Evolutionary conservation across 495 filamentous ascomycete genomes (phyloP).

Genomic region (Penicillium canariense): DNA sequence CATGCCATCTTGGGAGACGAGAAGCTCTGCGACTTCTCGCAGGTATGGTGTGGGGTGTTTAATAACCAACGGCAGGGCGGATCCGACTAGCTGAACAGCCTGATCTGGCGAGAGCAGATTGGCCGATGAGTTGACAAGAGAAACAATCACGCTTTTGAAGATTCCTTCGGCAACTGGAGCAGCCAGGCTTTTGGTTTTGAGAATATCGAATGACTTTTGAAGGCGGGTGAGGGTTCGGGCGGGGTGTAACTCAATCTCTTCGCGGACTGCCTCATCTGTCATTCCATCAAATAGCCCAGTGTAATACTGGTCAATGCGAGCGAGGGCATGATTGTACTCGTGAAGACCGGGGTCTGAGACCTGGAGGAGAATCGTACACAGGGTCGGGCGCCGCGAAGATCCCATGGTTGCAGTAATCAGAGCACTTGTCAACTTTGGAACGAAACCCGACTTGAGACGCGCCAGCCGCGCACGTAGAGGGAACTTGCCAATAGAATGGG

Average conservation of each 20-base stretch:
- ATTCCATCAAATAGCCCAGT: slow-evolving; percentile 1
- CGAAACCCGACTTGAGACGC: not conserved
- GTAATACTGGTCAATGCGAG: slow-evolving; percentile 8
- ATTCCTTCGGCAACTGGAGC: slow-evolving; percentile 7
- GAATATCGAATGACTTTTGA: slow-evolving; percentile 7
- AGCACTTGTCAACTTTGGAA: not conserved
- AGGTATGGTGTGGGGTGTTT: not conserved
- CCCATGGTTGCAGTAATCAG: not conserved
- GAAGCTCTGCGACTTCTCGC: not conserved
- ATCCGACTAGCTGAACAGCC: slow-evolving; percentile 9
- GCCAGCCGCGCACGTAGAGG: not conserved
- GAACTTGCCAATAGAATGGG: no score
- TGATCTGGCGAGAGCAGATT: not conserved
- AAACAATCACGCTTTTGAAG: slow-evolving; percentile 5
- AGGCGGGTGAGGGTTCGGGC: slow-evolving; percentile 3
- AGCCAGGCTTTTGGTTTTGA: slow-evolving; percentile 4
- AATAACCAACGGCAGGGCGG: slow-evolving; percentile 4
- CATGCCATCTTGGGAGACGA: not conserved
- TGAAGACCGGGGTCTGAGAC: slow-evolving; percentile 3
- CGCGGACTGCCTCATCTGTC: slow-evolving; percentile 2
- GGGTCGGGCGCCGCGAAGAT: not conserved
- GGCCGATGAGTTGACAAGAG: slow-evolving; percentile 1
- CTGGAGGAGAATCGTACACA: slow-evolving; percentile 4
- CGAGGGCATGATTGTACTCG: slow-evolving; percentile 10
- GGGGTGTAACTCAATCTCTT: slow-evolving; percentile 7